Conservation (phyloP, 305 asterid genomes). For the Fraxinus dipetala region DNA sequence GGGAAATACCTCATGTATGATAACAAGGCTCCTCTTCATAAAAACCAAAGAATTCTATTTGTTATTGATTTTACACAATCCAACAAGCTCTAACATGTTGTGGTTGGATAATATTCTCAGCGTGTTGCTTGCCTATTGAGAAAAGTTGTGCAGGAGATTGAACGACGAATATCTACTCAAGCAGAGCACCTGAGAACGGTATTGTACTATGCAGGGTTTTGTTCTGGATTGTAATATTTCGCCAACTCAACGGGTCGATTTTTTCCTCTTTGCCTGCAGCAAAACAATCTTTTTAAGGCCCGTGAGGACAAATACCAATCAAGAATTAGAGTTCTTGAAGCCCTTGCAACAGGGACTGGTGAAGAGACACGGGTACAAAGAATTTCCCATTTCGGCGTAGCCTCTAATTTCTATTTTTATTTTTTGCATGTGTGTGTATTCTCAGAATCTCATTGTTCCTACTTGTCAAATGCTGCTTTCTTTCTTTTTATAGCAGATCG, state of each 20-base stretch:
- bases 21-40: slow-evolving; percentile 3
- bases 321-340: slow-evolving; percentile 87
- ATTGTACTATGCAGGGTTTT: slow-evolving; percentile 13
- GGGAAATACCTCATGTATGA: slow-evolving; percentile 88
- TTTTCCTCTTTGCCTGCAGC: too few relatives aligned
- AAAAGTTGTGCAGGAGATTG: slow-evolving; percentile 95
- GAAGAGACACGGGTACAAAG: slow-evolving; percentile 67
- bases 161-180: slow-evolving; percentile 85
- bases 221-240: not conserved
- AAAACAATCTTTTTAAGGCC: slow-evolving; percentile 77
- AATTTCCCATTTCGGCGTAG: not conserved
- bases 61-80: not conserved
- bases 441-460: slow-evolving; percentile 1
- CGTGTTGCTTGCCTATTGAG: slow-evolving; percentile 84
- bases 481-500: slow-evolving; percentile 42
- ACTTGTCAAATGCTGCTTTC: slow-evolving; percentile 5
- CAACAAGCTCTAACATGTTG: too few relatives aligned
- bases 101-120: slow-evolving; percentile 51
- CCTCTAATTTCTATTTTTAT: not conserved
- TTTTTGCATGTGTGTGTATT: not conserved
- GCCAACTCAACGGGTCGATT: too few relatives aligned
- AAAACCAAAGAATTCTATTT: not conserved
- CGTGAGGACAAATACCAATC: slow-evolving; percentile 97
- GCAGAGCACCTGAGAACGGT: slow-evolving; percentile 86
- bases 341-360: slow-evolving; percentile 76